These are phyloP conservation scores for Euryodendron excelsum DNA, from an alignment of 148 eudicot genomes.

Conservation along the genomic window DNA sequence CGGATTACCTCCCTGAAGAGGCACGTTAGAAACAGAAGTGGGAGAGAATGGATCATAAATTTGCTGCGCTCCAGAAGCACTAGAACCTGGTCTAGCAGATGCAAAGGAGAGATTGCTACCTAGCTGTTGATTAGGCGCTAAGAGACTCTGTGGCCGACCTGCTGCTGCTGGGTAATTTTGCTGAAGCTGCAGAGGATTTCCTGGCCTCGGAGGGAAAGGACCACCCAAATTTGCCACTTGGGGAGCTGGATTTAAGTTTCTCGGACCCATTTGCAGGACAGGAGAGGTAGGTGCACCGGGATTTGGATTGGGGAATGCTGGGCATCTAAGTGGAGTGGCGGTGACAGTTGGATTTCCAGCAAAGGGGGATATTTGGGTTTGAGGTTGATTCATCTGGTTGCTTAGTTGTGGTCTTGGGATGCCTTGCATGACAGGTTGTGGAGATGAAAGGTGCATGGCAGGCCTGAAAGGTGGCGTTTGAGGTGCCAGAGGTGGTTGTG, in stretches of 20 bases:
- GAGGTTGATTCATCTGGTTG: conserved; percentile 48
- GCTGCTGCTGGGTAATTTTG: conserved; percentile 34
- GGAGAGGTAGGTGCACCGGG: conserved; percentile 33
- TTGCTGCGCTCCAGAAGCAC: conserved; percentile 51
- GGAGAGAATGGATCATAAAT: conserved; percentile 89
- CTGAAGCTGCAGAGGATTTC: conserved; percentile 40
- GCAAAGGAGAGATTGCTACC: conserved; percentile 16
- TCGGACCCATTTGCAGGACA: conserved; percentile 47
- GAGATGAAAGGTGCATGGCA: conserved; percentile 28
- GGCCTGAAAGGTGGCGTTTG: conserved; percentile 54
- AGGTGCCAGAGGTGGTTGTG: conserved; percentile 40
- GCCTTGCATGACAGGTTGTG: conserved; percentile 41
- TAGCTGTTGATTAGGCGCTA: conserved; percentile 39
- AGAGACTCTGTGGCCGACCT: conserved; percentile 34
- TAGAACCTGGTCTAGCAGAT: conserved; percentile 16
- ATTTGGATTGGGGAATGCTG: conserved; percentile 19
- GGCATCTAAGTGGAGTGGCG: conserved; percentile 21
- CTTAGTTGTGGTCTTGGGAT: conserved; percentile 48
- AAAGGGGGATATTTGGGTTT: conserved; percentile 18
- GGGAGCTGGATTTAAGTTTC: conserved; percentile 43
- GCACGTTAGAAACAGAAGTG: conserved; percentile 40
- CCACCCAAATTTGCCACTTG: conserved; percentile 32
- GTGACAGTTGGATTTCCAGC: conserved; percentile 17
- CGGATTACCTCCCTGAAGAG: conserved; percentile 42
- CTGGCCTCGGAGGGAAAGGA: conserved; percentile 46